phyloP scores from a whole-genome alignment of 2,329 filamentous ascomycete species.

The Ambrosiella cleistominuta region DNA sequence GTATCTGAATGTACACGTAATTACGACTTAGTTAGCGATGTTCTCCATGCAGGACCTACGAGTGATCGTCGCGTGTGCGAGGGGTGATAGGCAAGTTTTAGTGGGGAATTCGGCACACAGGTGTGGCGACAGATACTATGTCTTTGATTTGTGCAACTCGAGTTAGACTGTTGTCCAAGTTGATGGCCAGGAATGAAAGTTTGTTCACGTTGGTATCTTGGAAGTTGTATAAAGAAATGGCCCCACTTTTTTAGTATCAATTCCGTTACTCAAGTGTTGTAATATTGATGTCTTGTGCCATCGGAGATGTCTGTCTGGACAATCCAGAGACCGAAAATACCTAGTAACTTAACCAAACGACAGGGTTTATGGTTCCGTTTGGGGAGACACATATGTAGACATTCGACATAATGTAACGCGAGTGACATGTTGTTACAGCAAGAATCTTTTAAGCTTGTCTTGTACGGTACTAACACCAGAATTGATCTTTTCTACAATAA shows the following conservation, averaged over 20 bases:
- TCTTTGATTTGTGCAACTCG: neutral
- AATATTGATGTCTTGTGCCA: no score
- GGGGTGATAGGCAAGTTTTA: neutral
- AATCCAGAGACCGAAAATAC: no score
- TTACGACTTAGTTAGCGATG: neutral
- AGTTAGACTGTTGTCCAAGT: no score
- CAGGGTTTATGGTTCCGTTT: neutral
- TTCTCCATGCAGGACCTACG: neutral
- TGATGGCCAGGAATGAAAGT: no score
- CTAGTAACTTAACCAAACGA: no score
- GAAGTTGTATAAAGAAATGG: no score
- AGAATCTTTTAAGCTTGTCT: neutral
- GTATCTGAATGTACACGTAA: neutral
- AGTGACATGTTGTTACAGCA: no score
- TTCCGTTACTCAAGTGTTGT: no score
- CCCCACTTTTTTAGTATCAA: no score
- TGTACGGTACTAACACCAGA: neutral
- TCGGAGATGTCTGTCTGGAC: no score
- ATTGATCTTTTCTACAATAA: neutral
- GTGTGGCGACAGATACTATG: neutral
- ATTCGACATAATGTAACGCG: neutral
- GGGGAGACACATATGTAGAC: neutral
- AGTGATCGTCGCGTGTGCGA: neutral
- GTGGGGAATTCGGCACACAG: neutral
- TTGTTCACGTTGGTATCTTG: no score